These are phyloP conservation scores for Dipteronia sinensis DNA, from an alignment of 345 rosid genomes.

Conservation along the genomic window DNA sequence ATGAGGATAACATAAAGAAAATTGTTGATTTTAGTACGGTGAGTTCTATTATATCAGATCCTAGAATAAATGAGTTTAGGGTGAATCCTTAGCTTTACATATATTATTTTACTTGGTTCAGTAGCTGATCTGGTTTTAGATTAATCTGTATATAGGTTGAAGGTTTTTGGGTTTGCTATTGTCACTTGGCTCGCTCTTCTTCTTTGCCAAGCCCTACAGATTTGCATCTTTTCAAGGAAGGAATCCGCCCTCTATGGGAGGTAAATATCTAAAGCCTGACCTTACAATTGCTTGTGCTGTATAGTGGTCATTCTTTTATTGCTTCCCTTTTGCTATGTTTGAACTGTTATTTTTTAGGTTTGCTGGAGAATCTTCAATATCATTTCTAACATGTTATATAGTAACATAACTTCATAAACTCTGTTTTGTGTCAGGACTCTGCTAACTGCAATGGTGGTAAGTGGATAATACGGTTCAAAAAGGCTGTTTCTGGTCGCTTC, in stretches of 20 bases:
- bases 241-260: constrained; percentile 96
- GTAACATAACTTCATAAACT: not conserved
- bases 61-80: not conserved
- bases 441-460: constrained; percentile 96
- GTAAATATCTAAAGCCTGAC: constrained; percentile 35
- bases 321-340: not conserved
- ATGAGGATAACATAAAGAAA: constrained; percentile 94
- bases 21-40: constrained; percentile 92
- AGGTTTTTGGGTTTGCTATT: constrained; percentile 89
- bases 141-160: constrained; percentile 55
- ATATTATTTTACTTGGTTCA: constrained; percentile 10
- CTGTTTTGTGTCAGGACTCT: constrained; percentile 62
- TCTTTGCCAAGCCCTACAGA: constrained; percentile 85
- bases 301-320: not conserved
- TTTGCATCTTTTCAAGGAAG: constrained; percentile 93
- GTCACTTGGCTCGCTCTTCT: constrained; percentile 91
- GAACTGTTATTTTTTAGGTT: not conserved
- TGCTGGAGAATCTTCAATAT: not conserved
- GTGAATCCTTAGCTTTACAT: not conserved
- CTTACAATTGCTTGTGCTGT: constrained; percentile 8
- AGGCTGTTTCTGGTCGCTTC: constrained; percentile 91
- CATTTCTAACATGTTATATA: not conserved
- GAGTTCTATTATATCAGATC: constrained; percentile 30
- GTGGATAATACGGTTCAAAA: constrained; percentile 95
- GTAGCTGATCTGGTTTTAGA: constrained; percentile 8